A percentile compares a stretch with the other conserved stretches of the same genome.
Conservation (phyloP, 257 asterid genomes). For the Ligustrum vulgare region DNA sequence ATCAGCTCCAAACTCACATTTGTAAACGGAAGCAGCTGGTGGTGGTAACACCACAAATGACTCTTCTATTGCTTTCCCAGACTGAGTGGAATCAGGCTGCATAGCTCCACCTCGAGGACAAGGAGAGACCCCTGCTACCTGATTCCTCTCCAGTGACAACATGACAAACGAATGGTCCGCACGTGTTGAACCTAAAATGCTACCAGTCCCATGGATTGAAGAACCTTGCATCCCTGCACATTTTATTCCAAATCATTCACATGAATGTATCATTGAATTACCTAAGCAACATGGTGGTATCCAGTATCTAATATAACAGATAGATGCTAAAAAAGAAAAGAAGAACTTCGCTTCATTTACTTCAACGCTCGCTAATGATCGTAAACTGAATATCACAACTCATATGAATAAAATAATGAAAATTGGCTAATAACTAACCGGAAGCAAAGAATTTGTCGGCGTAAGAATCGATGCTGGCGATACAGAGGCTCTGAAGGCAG, state of each 20-base stretch:
- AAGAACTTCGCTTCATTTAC: background rate
- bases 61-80: conserved; percentile 90
- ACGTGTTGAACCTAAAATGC: conserved; percentile 64
- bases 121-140: conserved; percentile 62
- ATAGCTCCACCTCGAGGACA: conserved; percentile 62
- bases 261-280: background rate
- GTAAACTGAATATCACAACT: background rate
- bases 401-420: background rate
- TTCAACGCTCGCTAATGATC: background rate
- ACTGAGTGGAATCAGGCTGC: conserved; percentile 58
- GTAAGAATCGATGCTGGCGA: conserved; percentile 78
- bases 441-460: conserved; percentile 69
- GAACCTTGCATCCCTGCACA: conserved; percentile 81
- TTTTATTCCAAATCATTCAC: conserved; percentile 26
- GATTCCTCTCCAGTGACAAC: conserved; percentile 82
- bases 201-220: conserved; percentile 57
- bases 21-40: conserved; percentile 95
- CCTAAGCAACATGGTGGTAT: background rate
- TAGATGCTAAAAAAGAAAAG: too few species aligned
- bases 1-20: conserved; percentile 68
- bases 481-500: conserved; percentile 80
- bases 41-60: conserved; percentile 97
- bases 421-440: conserved; percentile 37
- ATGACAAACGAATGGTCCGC: conserved; percentile 90
- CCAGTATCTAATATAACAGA: background rate